phyloP scores from a whole-genome alignment of 2,329 filamentous ascomycete species.

The Colletotrichum plurivorum region DNA sequence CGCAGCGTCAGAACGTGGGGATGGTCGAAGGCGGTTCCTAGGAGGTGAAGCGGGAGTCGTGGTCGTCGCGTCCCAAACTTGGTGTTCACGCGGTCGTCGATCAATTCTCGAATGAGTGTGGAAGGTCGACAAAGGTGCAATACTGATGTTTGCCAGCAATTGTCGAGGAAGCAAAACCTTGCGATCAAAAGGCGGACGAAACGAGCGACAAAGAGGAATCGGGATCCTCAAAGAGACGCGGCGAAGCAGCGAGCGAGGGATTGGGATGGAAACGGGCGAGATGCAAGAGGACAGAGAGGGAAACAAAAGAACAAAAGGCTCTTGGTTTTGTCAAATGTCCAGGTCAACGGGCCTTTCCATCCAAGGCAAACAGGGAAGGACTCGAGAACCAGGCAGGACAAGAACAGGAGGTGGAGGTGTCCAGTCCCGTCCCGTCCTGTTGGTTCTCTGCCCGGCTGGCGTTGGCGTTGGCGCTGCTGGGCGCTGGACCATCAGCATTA shows the following conservation, averaged over 20 bases:
- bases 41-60: too few species aligned
- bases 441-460: constrained; percentile 16
- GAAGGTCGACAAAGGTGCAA: neutral
- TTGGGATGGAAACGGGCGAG: constrained; percentile 2
- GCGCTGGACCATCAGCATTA: neutral
- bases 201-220: constrained; percentile 20
- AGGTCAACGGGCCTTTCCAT: neutral
- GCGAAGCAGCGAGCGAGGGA: neutral
- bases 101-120: constrained; percentile 14
- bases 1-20: neutral
- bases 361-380: too few species aligned
- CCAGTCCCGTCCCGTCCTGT: constrained; percentile 14
- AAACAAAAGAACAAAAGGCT: constrained; percentile 19
- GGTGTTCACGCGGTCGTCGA: neutral
- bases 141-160: neutral
- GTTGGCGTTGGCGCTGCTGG: constrained; percentile 14
- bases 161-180: neutral
- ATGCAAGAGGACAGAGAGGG: constrained; percentile 7
- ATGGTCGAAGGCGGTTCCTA: neutral
- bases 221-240: neutral
- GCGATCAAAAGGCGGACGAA: neutral
- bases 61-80: neutral
- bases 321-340: neutral
- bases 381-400: neutral
- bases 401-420: neutral